Evolutionary conservation across 352 stramenopile genomes (phyloP), one percentile per base, ranked within the genome.

Genomic region (Aphanomyces euteiches): DNA sequence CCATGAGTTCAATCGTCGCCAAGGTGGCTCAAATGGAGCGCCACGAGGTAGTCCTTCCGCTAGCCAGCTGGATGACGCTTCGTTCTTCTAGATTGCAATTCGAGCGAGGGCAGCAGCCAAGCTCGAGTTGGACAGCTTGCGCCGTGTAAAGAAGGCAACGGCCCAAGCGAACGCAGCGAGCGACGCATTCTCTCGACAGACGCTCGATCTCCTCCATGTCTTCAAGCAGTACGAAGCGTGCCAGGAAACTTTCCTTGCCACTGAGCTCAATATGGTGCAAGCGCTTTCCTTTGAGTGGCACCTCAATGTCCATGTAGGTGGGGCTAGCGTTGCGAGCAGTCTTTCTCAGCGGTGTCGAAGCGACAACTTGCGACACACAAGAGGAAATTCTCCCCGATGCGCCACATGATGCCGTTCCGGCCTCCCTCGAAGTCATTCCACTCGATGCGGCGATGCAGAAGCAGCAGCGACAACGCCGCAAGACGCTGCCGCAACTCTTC

Each of bases 41-140:
- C 2, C 50, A 58, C 37, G 50, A 58, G 50, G 50, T 58, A 58
- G 8, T 19, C 37, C 45, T 15, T 53, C 13, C 45, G 45, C 7
- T 58, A 38, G 8, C 8, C 50, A 10, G 8, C 8, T 38, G 1
- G 8, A 10, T 10, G 8, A 58, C 50, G n/a, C 8, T 38, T 38
- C n/a, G 1, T 19, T 28, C 28, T 28, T 28, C 28, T 28, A 28
- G 28, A 28, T 28, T 28, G 28, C 28, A 28, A 28, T 28, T 28
- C 28, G n/a, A 39, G 54, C 54, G 7, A 19, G 54, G 8, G 54
- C 54, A 6, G 54, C 13, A 7, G 54, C 54, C 54, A 61, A 61
- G 28, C 54, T 61, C 6, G 54, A 61, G 28, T 19, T 61, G 5
- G 54, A 61, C 34, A 61, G 54, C 54, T 17, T 61, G 15, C 43